These are phyloP conservation scores for Edaphochlamys debaryana DNA, from an alignment of 139 green algal genomes.

Conservation along the genomic window DNA sequence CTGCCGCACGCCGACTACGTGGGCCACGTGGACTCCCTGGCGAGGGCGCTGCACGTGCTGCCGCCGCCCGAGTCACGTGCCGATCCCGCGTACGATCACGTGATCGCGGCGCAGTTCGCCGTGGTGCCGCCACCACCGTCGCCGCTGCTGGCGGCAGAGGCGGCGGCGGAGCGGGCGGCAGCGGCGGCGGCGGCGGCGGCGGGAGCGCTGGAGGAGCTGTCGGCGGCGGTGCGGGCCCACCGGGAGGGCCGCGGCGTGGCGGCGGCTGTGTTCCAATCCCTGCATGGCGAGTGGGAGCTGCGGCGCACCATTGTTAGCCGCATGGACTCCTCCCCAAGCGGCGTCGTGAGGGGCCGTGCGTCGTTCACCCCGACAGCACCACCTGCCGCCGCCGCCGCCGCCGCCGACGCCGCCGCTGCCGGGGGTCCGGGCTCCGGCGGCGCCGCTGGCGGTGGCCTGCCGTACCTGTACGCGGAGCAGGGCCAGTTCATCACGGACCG, in stretches of 20 bases:
- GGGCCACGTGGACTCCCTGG: not conserved
- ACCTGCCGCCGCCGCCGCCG: not conserved
- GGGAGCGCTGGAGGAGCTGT: not conserved
- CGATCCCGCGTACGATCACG: not conserved
- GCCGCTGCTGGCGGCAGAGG: not conserved
- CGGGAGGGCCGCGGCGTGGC: not conserved
- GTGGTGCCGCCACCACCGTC: too few species aligned
- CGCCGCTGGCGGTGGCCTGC: not conserved
- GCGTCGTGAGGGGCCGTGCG: not conserved
- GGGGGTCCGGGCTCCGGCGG: not conserved
- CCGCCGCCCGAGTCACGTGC: not conserved
- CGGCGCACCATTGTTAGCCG: not conserved
- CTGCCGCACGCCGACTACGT: not conserved
- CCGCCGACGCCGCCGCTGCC: not conserved
- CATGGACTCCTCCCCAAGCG: not conserved
- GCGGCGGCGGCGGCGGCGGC: not conserved
- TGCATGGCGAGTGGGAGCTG: slow-evolving; percentile 7
- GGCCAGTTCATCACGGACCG: slow-evolving; percentile 6
- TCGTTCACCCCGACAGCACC: not conserved
- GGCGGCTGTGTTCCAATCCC: not conserved
- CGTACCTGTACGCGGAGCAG: slow-evolving; percentile 20
- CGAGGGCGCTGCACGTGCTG: slow-evolving; percentile 13
- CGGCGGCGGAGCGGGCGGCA: not conserved
- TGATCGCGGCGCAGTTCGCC: not conserved
- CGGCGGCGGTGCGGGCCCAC: not conserved